phyloP scores from a whole-genome alignment of 129 eudicot species.

The Scalesia atractyloides region DNA sequence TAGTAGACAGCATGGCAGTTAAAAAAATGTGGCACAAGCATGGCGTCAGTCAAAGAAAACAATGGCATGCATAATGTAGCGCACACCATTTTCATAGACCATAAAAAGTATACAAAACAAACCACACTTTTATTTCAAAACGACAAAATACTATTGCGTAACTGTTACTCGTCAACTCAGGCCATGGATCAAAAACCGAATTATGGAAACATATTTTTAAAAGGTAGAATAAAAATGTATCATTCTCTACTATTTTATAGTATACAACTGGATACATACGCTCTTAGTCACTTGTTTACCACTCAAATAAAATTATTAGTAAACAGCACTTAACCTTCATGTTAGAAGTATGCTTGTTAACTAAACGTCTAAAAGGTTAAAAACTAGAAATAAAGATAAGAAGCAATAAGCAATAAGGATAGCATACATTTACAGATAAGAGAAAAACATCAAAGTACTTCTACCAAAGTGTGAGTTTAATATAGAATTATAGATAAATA shows the following conservation, averaged over 20 bases:
- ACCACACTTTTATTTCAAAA: background rate
- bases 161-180: background rate
- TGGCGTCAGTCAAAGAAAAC: background rate
- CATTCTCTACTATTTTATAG: no score
- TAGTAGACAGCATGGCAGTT: background rate
- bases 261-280: no score
- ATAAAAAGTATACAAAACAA: background rate
- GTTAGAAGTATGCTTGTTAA: background rate
- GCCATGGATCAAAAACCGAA: background rate
- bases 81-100: background rate
- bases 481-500: background rate
- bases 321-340: background rate
- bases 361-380: no score
- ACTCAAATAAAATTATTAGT: background rate
- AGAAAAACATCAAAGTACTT: no score
- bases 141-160: background rate
- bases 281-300: background rate
- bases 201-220: constrained; percentile 1
- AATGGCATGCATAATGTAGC: background rate
- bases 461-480: no score
- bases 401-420: no score
- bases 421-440: no score
- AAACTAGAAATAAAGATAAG: no score
- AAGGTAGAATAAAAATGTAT: no score
- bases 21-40: background rate